Conservation (phyloP, 352 stramenopile genomes). For the Phytophthora crassamura region DNA sequence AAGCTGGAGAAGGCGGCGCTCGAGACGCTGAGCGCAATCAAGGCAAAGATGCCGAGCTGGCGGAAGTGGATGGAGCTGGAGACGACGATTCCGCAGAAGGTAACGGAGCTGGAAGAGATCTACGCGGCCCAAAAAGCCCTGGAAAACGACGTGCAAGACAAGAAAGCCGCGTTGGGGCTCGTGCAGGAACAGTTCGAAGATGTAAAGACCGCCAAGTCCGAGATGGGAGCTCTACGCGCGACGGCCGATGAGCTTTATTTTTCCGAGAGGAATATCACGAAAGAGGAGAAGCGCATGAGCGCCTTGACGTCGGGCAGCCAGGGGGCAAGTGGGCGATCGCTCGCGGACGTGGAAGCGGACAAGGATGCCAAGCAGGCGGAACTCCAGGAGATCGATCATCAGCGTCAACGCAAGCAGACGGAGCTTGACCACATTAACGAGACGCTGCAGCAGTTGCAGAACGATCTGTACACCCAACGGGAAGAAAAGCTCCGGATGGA, state of each 20-base stretch:
- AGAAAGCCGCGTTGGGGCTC: slow-evolving; percentile 28
- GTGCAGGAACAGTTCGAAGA: slow-evolving; percentile 45
- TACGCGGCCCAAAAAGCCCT: slow-evolving; percentile 52
- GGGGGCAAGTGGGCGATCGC: slow-evolving; percentile 40
- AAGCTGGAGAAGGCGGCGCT: slow-evolving; percentile 48
- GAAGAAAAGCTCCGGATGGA: slow-evolving; percentile 64
- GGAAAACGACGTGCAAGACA: slow-evolving; percentile 63
- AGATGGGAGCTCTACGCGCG: slow-evolving; percentile 43
- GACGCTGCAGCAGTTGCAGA: slow-evolving; percentile 62
- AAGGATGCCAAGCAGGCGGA: slow-evolving; percentile 61
- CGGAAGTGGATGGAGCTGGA: slow-evolving; percentile 67
- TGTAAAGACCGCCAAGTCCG: slow-evolving; percentile 35
- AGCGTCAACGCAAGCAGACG: slow-evolving; percentile 64
- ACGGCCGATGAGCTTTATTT: slow-evolving; percentile 43
- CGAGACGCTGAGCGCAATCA: slow-evolving; percentile 65
- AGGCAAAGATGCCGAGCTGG: slow-evolving; percentile 72
- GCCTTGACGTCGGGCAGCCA: slow-evolving; percentile 35
- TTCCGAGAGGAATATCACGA: slow-evolving; percentile 33
- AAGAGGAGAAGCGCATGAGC: slow-evolving; percentile 50
- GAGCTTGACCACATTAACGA: slow-evolving; percentile 57
- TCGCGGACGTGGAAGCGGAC: slow-evolving; percentile 49
- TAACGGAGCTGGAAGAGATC: slow-evolving; percentile 54
- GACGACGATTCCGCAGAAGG: slow-evolving; percentile 52
- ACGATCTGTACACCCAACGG: slow-evolving; percentile 65
- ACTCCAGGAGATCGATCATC: slow-evolving; percentile 53